Base-by-base conservation (phyloP, 495 filamentous ascomycete genomes). In the Chaetomium fimeti region DNA sequence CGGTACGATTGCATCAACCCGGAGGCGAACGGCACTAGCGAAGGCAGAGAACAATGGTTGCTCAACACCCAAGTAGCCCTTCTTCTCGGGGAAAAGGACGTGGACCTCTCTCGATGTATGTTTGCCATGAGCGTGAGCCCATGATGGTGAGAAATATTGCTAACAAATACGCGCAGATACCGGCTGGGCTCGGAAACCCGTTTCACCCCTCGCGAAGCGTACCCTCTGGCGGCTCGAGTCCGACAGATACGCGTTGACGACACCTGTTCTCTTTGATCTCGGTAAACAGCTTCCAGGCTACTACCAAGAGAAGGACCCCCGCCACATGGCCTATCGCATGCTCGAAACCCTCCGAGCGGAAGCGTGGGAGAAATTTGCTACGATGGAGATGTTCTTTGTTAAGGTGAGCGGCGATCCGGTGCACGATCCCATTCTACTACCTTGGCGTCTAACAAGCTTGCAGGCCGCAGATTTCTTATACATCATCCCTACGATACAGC, bases 11-110 rank as follows among this genome's bases (percentile, higher is more conserved):
- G 81, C 18, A 82, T 85, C 55, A 73, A 75, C 13, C 75, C 78
- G 5, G 78, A 76, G 22, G 72, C 77, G 25, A 81, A 78, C 24
- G 78, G 78, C 43, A 78, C 76, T 7, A 55, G 76, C 25, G 75
- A 77, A 43, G 81, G 79, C 43, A 75, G 81, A 48, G 89, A 92
- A 67, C 82, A 85, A 72, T 93, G 90, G 89, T 78, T 92, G 67
- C 84, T 90, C 32, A 92, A 91, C 66, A 87, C 88, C 51, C 83
- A 92, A 69, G 87, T 87, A 61, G 89, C 89, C 20, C 83, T 90
- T 20, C 77, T 93, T 27, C 77, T 93, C 32, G 90, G 89, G 36
- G 88, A 90, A 57, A 90, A 90, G 72, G 89, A 93, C 68, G 79
- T 90, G 24, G 83, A 87, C 45, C 79, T 93, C 32, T 86, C 87